A percentile compares a stretch with the other conserved stretches of the same genome.
phyloP scores from a whole-genome alignment of 2,329 filamentous ascomycete genomes.

The Westerdykella ornata region DNA sequence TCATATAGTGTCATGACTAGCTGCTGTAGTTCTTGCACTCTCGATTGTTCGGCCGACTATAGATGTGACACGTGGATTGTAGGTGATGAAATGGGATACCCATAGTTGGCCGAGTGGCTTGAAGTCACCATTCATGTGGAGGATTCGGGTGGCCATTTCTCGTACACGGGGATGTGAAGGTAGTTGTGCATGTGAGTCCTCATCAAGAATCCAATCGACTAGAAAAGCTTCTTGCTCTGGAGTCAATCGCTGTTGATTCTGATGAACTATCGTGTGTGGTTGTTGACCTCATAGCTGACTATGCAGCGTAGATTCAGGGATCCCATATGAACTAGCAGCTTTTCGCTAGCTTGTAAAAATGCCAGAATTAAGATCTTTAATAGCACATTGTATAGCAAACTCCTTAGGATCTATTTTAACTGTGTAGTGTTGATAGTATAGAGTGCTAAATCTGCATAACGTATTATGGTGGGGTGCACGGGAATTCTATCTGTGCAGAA shows the following conservation, averaged over 20 bases:
- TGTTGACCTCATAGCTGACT: neutral
- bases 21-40: too few species aligned
- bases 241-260: constrained; percentile 1
- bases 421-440: too few species aligned
- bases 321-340: neutral
- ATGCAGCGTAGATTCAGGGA: neutral
- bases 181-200: neutral
- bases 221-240: neutral
- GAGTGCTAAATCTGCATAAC: too few species aligned
- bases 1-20: too few species aligned
- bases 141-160: constrained; percentile 2
- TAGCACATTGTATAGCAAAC: neutral
- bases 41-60: too few species aligned
- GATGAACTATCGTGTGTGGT: neutral
- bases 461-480: too few species aligned
- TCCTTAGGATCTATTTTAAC: neutral
- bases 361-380: neutral
- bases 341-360: neutral
- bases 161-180: neutral
- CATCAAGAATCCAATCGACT: constrained; percentile 1
- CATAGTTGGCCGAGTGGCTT: too few species aligned
- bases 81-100: too few species aligned
- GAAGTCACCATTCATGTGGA: neutral
- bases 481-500: too few species aligned
- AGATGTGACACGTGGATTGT: too few species aligned